Conservation (phyloP, 192 early-diverging fungal genomes). For the Chytriomyces sp. region DNA sequence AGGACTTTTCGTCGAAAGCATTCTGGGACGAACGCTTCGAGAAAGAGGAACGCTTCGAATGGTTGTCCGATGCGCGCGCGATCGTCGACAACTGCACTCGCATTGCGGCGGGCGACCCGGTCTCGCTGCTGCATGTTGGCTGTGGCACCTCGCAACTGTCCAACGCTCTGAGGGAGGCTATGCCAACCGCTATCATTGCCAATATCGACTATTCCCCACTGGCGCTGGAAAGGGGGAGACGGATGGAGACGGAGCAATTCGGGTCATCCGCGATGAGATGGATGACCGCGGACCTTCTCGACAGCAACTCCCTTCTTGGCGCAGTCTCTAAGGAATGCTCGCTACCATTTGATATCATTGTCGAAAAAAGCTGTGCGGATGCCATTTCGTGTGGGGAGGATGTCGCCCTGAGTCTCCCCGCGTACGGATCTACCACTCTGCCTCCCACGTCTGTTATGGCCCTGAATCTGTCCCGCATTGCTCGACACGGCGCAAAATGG, state of each 20-base stretch:
- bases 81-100: neutral
- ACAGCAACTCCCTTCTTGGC: neutral
- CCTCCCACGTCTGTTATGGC: neutral
- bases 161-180: slow-evolving; percentile 4
- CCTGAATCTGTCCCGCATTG: neutral
- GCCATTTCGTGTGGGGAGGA: slow-evolving; percentile 22
- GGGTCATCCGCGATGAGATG: slow-evolving; percentile 1
- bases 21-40: slow-evolving; percentile 31
- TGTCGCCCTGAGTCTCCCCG: neutral
- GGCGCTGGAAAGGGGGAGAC: slow-evolving; percentile 1
- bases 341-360: neutral
- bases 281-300: slow-evolving; percentile 8
- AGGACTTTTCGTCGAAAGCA: slow-evolving; percentile 18
- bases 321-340: neutral
- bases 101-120: neutral
- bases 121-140: slow-evolving; percentile 15
- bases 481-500: neutral
- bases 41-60: slow-evolving; percentile 16
- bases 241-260: neutral
- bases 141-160: slow-evolving; percentile 19
- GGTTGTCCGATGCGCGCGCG: slow-evolving; percentile 6
- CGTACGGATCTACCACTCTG: neutral
- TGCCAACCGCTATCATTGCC: neutral
- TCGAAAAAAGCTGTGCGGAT: slow-evolving; percentile 31
- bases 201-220: slow-evolving; percentile 26